phyloP scores from a whole-genome alignment of 352 stramenopile genomes.

The Phytopythium montanum region DNA sequence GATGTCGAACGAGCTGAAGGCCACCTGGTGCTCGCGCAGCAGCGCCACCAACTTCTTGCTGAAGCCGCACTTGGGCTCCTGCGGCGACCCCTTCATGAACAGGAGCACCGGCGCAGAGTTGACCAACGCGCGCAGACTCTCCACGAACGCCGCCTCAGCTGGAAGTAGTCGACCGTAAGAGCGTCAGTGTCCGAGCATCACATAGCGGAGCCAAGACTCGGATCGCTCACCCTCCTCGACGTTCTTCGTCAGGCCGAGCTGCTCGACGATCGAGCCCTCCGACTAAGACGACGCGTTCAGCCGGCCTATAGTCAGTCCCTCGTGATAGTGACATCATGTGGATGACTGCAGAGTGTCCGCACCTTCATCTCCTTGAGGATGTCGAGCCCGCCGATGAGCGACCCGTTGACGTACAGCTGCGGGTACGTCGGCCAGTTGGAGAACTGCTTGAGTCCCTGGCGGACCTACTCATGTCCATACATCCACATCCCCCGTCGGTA shows the following conservation, averaged over 20 bases:
- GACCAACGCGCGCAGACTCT: constrained; percentile 84
- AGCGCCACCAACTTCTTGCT: constrained; percentile 92
- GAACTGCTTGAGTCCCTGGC: constrained; percentile 96
- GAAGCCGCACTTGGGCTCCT: constrained; percentile 92
- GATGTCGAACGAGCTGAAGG: constrained; percentile 96
- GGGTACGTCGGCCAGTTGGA: constrained; percentile 98
- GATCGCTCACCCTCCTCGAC: constrained; percentile 34
- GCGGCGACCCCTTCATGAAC: constrained; percentile 94
- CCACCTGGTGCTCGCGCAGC: constrained; percentile 85
- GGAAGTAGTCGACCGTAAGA: constrained; percentile 5
- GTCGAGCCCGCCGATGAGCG: constrained; percentile 96
- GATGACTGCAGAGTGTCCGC: neutral
- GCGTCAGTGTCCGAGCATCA: neutral
- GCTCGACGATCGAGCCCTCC: constrained; percentile 73
- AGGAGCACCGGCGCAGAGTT: constrained; percentile 90
- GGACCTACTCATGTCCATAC: constrained; percentile 47
- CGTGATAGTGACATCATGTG: neutral
- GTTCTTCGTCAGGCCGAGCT: constrained; percentile 72
- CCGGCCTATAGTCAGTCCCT: neutral
- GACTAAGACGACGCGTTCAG: constrained; percentile 10
- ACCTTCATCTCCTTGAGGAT: constrained; percentile 97
- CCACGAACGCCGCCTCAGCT: constrained; percentile 76
- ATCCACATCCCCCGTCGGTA: neutral
- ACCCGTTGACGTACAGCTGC: constrained; percentile 97
- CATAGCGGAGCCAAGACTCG: no score